phyloP scores from a whole-genome alignment of 805 yeast genomes.

The Diddensiella transvaalensis region DNA sequence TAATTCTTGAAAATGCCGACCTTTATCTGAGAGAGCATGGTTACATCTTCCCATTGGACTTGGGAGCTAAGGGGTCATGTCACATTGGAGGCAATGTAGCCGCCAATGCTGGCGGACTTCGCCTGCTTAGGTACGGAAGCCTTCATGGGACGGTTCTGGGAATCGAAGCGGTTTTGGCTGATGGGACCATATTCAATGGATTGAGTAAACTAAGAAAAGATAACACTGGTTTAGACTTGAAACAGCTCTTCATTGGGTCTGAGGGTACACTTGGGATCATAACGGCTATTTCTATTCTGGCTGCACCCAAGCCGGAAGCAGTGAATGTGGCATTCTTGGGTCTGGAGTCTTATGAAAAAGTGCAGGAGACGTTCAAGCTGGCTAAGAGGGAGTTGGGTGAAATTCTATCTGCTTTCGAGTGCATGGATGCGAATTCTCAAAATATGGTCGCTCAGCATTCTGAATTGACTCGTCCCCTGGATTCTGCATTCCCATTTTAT shows the following conservation, averaged over 20 bases:
- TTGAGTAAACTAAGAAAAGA: slow-evolving; percentile 87
- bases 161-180: slow-evolving; percentile 86
- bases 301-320: slow-evolving; percentile 85
- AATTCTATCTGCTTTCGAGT: slow-evolving; percentile 87
- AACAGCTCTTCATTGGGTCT: slow-evolving; percentile 88
- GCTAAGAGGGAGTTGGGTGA: slow-evolving; percentile 80
- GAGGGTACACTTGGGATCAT: slow-evolving; percentile 91
- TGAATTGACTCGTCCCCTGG: slow-evolving; percentile 67
- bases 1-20: slow-evolving; percentile 83
- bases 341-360: slow-evolving; percentile 75
- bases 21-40: slow-evolving; percentile 72
- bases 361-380: slow-evolving; percentile 71
- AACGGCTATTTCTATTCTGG: slow-evolving; percentile 83
- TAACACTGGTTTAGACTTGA: slow-evolving; percentile 91
- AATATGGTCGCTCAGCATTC: slow-evolving; percentile 44
- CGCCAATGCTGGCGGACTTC: slow-evolving; percentile 93
- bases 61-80: slow-evolving; percentile 97
- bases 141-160: slow-evolving; percentile 91
- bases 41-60: slow-evolving; percentile 85
- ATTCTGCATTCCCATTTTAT: slow-evolving; percentile 79
- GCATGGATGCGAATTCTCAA: slow-evolving; percentile 78
- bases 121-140: slow-evolving; percentile 84
- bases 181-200: slow-evolving; percentile 77
- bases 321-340: slow-evolving; percentile 88
- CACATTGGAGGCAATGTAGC: slow-evolving; percentile 95